Evolutionary conservation across 2,329 filamentous ascomycete species (phyloP), one percentile per base, ranked within the genome.

Genomic region (Bipolaris sorokiniana): DNA sequence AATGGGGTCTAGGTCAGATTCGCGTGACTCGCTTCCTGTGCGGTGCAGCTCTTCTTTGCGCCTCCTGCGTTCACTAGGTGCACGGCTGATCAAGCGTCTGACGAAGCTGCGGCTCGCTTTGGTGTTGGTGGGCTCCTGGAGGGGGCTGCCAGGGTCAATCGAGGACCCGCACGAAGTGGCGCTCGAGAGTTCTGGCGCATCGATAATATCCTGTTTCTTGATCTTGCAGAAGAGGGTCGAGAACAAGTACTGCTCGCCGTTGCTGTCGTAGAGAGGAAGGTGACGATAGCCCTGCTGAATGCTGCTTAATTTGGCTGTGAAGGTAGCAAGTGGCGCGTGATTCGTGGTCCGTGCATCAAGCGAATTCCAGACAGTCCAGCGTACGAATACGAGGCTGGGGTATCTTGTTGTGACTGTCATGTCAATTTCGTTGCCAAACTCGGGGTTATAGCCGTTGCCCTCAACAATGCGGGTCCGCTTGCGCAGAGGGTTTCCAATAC

Each of bases 151-250:
- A 16, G 65, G 64, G 36, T 75, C 73, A 9, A 70, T 60, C 7
- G 65, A 70, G 18, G 70, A 66, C 20, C 63, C 65, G 37, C 65
- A 66, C 22, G 69, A 73, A 34, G 65, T 57, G 41, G 54, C 59
- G 37, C 60, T 44, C 6, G 62, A 54, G 48, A 64, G 56, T 52
- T 74, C 67, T 22, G 68, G 66, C 13, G 81, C 76, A 33, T 81
- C 74, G 23, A 82, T 67, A 20, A 80, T 76, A 5, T 83, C 80
- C 58, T 85, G 80, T 63, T 87, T 90, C 65, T 88, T 88, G 78
- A 98, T 90, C 70, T 88, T 89, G 80, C 93, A 97, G 77, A 98
- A 97, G 15, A 99, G 82, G 10, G 92, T 96, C 2, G 95, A 97
- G 78, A 97, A 97, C 41, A 97, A 84, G 74, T 96, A 98, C 68